Evolutionary conservation across 805 yeast species (phyloP).

Genomic region (Starmerella apicola): DNA sequence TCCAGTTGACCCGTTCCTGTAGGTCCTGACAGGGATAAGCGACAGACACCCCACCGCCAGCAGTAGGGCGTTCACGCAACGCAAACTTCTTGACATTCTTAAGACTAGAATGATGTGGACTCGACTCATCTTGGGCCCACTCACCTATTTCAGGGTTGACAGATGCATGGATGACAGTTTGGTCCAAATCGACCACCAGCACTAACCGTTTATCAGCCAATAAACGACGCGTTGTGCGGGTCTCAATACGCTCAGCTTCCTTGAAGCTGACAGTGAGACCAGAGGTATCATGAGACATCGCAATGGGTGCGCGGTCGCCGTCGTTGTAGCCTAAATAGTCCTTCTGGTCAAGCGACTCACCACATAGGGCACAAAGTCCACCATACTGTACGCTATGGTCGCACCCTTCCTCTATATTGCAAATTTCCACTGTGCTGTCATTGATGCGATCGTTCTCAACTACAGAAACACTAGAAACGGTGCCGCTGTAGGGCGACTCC

Average conservation of each 20-base stretch:
- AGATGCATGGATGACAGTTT: conserved; percentile 93
- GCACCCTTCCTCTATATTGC: conserved; percentile 66
- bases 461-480: conserved; percentile 39
- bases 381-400: conserved; percentile 88
- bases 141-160: conserved; percentile 95
- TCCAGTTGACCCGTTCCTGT: too few relatives aligned
- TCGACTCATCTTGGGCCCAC: conserved; percentile 78
- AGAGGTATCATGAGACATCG: conserved; percentile 81
- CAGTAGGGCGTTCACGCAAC: conserved; percentile 51
- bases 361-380: conserved; percentile 89
- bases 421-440: conserved; percentile 36
- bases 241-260: conserved; percentile 80
- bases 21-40: conserved; percentile 28
- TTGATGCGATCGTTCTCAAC: conserved; percentile 47
- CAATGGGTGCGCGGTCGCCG: conserved; percentile 65
- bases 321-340: conserved; percentile 64
- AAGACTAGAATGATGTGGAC: conserved; percentile 75
- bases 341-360: conserved; percentile 56
- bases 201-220: conserved; percentile 56
- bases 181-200: conserved; percentile 91
- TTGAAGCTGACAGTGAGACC: conserved; percentile 70
- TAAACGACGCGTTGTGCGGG: conserved; percentile 47
- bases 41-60: conserved; percentile 3
- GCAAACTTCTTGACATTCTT: conserved; percentile 69
- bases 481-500: conserved; percentile 76